Conservation (phyloP, 2,329 filamentous ascomycete species). For the Dactylellina cionopaga region DNA sequence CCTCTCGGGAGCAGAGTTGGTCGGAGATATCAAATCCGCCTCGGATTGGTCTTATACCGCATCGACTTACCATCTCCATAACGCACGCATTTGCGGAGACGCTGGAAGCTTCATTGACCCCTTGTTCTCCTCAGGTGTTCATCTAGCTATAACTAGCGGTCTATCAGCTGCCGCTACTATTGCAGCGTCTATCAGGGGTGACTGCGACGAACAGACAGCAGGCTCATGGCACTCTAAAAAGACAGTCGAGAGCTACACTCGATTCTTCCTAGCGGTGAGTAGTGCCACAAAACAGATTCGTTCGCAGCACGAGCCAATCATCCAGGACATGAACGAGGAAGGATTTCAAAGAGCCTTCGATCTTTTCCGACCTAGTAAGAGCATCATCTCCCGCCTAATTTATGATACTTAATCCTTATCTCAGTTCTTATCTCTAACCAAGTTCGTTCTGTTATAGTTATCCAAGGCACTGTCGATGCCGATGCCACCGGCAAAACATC, state of each 20-base stretch:
- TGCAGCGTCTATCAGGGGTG: constrained; percentile 60
- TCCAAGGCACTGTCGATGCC: constrained; percentile 60
- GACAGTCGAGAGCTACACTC: constrained; percentile 63
- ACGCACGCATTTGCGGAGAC: constrained; percentile 63
- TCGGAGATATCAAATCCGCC: constrained; percentile 61
- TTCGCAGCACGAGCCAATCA: constrained; percentile 60
- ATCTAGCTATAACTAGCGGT: constrained; percentile 63
- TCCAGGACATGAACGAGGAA: constrained; percentile 62
- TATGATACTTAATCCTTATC: constrained; percentile 56
- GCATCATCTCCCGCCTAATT: not conserved
- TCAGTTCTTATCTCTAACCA: too few species aligned
- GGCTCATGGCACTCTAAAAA: constrained; percentile 63
- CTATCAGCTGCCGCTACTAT: constrained; percentile 65
- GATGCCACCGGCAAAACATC: constrained; percentile 56
- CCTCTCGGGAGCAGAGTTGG: constrained; percentile 59
- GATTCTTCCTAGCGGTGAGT: constrained; percentile 64
- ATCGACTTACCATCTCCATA: constrained; percentile 61
- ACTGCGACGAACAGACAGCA: constrained; percentile 61
- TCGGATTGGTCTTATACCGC: constrained; percentile 66
- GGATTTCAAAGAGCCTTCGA: constrained; percentile 63
- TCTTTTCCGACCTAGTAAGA: constrained; percentile 61
- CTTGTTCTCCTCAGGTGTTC: constrained; percentile 65
- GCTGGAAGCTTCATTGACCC: constrained; percentile 66
- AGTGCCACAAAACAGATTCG: constrained; percentile 62
- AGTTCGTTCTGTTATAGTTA: constrained; percentile 57